Percentiles rank a stretch among this genome's conserved stretches.
These are phyloP conservation scores for Polysphondylium violaceum DNA, from an alignment of 78 protist species.

Conservation along the genomic window DNA sequence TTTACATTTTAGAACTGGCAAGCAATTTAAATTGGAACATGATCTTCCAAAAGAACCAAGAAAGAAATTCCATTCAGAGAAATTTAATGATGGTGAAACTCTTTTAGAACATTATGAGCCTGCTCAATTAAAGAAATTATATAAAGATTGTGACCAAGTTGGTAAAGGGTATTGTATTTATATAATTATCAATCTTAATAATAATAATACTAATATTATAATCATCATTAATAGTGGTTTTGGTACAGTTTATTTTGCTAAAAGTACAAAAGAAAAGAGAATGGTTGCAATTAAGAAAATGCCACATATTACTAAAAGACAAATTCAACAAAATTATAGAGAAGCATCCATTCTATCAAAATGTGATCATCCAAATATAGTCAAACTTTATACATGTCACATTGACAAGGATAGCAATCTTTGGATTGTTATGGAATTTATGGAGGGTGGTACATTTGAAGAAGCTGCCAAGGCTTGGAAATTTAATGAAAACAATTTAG, in stretches of 20 bases:
- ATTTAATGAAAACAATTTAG: conserved; percentile 74
- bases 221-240: conserved; percentile 44
- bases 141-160: conserved; percentile 54
- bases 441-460: conserved; percentile 85
- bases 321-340: conserved; percentile 51
- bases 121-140: conserved; percentile 19
- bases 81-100: conserved; percentile 65
- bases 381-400: conserved; percentile 51
- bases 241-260: conserved; percentile 68
- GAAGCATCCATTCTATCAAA: conserved; percentile 65
- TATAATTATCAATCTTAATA: background rate
- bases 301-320: conserved; percentile 76
- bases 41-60: conserved; percentile 71
- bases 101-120: conserved; percentile 46
- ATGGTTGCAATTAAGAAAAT: conserved; percentile 72
- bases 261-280: conserved; percentile 39
- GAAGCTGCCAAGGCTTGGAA: conserved; percentile 78
- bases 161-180: conserved; percentile 38
- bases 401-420: conserved; percentile 66
- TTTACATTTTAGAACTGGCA: conserved; percentile 62
- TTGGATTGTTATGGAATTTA: conserved; percentile 81
- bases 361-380: conserved; percentile 74
- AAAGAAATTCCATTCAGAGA: conserved; percentile 49
- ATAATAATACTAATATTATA: background rate
- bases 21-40: conserved; percentile 9